A percentile compares a stretch with the other conserved stretches of the same genome.
phyloP scores from a whole-genome alignment of 2,329 filamentous ascomycete species.

The Neobulgaria alba region DNA sequence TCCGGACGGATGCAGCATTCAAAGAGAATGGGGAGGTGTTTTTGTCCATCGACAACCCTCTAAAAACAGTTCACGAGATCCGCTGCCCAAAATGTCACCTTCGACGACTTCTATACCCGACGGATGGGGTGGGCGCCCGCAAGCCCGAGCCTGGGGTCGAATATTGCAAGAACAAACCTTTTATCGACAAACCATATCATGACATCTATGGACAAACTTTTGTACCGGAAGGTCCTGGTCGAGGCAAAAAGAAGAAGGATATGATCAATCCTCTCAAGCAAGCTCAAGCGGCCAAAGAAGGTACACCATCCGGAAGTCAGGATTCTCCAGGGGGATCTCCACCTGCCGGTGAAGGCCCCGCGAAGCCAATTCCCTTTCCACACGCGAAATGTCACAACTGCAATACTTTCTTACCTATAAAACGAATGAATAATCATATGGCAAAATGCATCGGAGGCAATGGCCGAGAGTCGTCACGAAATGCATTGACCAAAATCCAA shows the following conservation, averaged over 20 bases:
- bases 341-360: constrained; percentile 42
- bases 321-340: constrained; percentile 36
- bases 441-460: constrained; percentile 59
- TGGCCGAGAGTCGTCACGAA: constrained; percentile 52
- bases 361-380: constrained; percentile 55
- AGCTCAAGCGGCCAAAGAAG: constrained; percentile 20
- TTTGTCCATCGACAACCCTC: constrained; percentile 58
- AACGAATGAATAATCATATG: constrained; percentile 60
- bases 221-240: constrained; percentile 63
- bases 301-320: constrained; percentile 35
- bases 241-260: constrained; percentile 77
- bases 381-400: constrained; percentile 61
- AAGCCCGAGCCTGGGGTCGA: constrained; percentile 59
- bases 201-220: constrained; percentile 80
- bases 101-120: constrained; percentile 64
- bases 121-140: constrained; percentile 57
- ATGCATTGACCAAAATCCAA: constrained; percentile 54
- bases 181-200: constrained; percentile 65
- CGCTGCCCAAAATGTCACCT: constrained; percentile 67
- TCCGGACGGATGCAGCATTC: constrained; percentile 62
- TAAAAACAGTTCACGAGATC: constrained; percentile 63
- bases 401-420: constrained; percentile 57
- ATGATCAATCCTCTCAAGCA: constrained; percentile 43
- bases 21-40: constrained; percentile 60
- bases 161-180: constrained; percentile 74